A percentile compares a stretch with the other conserved stretches of the same genome.
Evolutionary conservation across 2,329 filamentous ascomycete species (phyloP).

Genomic region (Neonectria punicea): DNA sequence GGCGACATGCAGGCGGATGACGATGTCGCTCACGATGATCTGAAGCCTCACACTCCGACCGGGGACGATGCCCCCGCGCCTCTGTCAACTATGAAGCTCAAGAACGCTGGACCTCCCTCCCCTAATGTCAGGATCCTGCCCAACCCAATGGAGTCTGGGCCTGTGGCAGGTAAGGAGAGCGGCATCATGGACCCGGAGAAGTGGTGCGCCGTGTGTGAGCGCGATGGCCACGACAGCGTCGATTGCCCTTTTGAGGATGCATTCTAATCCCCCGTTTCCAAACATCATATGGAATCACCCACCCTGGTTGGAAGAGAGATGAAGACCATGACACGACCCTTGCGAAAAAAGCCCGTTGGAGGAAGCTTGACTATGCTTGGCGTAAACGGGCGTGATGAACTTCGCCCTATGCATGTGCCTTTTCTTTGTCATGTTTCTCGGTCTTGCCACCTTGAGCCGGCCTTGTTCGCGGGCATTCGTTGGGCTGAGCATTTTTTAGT

Average conservation of each 20-base stretch:
- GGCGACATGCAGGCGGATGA: constrained; percentile 47
- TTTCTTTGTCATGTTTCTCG: constrained; percentile 29
- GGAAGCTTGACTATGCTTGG: constrained; percentile 32
- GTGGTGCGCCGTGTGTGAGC: constrained; percentile 97
- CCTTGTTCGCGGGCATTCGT: constrained; percentile 38
- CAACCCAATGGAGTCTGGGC: constrained; percentile 72
- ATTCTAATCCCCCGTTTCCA: constrained; percentile 57
- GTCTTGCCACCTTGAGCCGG: constrained; percentile 28
- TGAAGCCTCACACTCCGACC: constrained; percentile 53
- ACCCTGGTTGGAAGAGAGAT: constrained; percentile 23
- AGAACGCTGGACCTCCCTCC: constrained; percentile 50
- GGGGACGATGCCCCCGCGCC: constrained; percentile 65
- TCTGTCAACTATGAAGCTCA: constrained; percentile 62
- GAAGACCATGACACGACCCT: constrained; percentile 32
- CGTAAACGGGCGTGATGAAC: constrained; percentile 43
- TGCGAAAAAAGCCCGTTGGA: constrained; percentile 17
- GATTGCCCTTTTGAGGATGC: constrained; percentile 93
- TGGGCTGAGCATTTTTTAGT: constrained; percentile 46
- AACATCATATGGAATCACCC: constrained; percentile 22
- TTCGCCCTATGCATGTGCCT: constrained; percentile 35
- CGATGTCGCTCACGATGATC: constrained; percentile 49
- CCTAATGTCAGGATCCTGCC: constrained; percentile 62
- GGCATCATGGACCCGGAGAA: constrained; percentile 84
- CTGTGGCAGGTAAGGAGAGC: constrained; percentile 81
- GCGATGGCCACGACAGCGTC: constrained; percentile 95